phyloP scores from a whole-genome alignment of 1,284 basidiomycete genomes.

The Lignosus rhinocerotis region DNA sequence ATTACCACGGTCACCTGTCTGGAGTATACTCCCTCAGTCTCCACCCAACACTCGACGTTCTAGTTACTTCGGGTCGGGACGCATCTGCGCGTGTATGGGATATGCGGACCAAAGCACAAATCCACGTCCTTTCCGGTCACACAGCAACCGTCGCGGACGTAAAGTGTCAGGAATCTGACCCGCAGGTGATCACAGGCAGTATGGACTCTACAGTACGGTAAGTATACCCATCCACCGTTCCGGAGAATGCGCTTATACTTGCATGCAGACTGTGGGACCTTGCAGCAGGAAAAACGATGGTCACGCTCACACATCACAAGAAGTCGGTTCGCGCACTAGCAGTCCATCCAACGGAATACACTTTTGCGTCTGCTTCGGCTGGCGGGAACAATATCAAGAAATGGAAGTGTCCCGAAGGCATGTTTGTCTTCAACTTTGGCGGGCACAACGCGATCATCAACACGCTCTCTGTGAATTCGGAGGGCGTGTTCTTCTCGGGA shows the following conservation, averaged over 20 bases:
- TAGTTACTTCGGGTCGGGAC: conserved; percentile 94
- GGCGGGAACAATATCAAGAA: conserved; percentile 99
- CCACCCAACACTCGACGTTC: conserved; percentile 94
- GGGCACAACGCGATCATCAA: conserved; percentile 99
- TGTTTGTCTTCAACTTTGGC: conserved; percentile 93
- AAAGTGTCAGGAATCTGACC: conserved; percentile 93
- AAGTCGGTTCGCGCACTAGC: conserved; percentile 95
- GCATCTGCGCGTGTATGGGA: conserved; percentile 98
- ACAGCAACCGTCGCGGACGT: conserved; percentile 94
- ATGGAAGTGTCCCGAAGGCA: conserved; percentile 97
- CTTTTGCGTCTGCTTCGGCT: conserved; percentile 91
- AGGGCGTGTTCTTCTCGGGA: conserved; percentile 96
- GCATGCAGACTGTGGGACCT: conserved; percentile 87
- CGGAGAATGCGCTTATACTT: not conserved
- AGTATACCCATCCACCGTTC: conserved; percentile 26
- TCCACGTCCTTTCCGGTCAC: conserved; percentile 92
- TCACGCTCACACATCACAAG: conserved; percentile 97
- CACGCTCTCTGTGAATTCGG: conserved; percentile 89
- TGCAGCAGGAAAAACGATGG: conserved; percentile 96
- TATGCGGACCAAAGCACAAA: conserved; percentile 96
- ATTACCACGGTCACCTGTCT: conserved; percentile 97
- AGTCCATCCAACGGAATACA: conserved; percentile 94
- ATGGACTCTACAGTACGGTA: conserved; percentile 97
- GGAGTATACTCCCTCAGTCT: conserved; percentile 91
- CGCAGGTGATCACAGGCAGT: conserved; percentile 95